Evolutionary conservation across 148 eudicot species (phyloP).

Genomic region (Chenopodium suecicum): DNA sequence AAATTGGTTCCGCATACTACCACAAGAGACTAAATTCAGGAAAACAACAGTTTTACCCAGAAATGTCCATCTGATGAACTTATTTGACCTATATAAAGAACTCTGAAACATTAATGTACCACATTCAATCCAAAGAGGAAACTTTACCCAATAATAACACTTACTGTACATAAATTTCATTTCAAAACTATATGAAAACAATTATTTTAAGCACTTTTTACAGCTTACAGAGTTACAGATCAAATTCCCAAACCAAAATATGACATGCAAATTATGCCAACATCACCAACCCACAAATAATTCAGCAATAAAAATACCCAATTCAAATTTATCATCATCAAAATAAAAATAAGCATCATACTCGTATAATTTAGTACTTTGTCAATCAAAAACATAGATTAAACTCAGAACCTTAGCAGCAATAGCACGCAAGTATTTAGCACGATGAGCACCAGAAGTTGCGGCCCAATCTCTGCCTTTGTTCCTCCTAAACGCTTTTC

Average conservation of each 20-base stretch:
- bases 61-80: no score
- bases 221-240: neutral
- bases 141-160: neutral
- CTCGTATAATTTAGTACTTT: neutral
- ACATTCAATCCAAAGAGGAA: neutral
- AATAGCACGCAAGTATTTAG: slow-evolving; percentile 88
- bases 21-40: no score
- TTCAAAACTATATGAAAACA: no score
- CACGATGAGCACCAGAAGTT: slow-evolving; percentile 88
- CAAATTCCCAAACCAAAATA: neutral
- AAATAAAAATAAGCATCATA: neutral
- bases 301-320: neutral
- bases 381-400: neutral
- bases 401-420: slow-evolving; percentile 62
- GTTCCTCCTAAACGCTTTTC: slow-evolving; percentile 58
- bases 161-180: no score
- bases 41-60: no score
- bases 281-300: neutral
- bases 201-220: no score
- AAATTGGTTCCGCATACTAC: no score
- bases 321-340: neutral
- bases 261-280: neutral
- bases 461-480: slow-evolving; percentile 76
- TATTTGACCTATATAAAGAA: no score
- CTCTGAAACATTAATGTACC: no score